A percentile compares a stretch with the other conserved stretches of the same genome.
These are phyloP conservation scores for Hysterium pulicare DNA, from an alignment of 2,329 filamentous ascomycete genomes.

Conservation along the genomic window DNA sequence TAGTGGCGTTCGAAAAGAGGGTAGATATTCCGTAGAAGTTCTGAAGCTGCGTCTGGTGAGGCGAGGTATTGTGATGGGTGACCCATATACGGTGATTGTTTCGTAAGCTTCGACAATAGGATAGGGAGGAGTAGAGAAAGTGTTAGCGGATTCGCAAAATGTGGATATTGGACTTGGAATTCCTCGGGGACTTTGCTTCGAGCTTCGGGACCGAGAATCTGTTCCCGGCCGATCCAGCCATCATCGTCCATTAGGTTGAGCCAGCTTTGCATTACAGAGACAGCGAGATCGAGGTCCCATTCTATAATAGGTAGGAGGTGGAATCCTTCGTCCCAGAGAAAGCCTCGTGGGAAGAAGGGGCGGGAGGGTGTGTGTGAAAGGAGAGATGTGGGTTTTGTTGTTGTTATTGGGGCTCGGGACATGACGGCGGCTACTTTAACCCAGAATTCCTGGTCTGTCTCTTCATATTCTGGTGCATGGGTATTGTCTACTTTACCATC, in stretches of 20 bases:
- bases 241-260: constrained; percentile 91
- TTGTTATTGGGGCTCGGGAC: constrained; percentile 59
- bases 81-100: constrained; percentile 51
- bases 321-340: constrained; percentile 97
- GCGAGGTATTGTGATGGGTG: constrained; percentile 56
- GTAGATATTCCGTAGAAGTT: constrained; percentile 72
- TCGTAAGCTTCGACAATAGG: constrained; percentile 26
- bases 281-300: constrained; percentile 83
- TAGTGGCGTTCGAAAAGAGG: constrained; percentile 87
- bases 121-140: constrained; percentile 81
- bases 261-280: constrained; percentile 89
- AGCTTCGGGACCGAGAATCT: constrained; percentile 85
- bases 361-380: constrained; percentile 87
- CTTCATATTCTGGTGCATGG: constrained; percentile 82
- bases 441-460: constrained; percentile 92
- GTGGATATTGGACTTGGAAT: constrained; percentile 90
- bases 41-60: constrained; percentile 61
- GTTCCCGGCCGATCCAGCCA: constrained; percentile 93
- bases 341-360: constrained; percentile 90
- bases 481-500: constrained; percentile 81
- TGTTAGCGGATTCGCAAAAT: constrained; percentile 94
- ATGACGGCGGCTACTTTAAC: constrained; percentile 78
- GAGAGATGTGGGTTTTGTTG: constrained; percentile 65
- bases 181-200: constrained; percentile 85
- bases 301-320: constrained; percentile 85